phyloP scores from a whole-genome alignment of 345 rosid species.

The Lumnitzera racemosa region DNA sequence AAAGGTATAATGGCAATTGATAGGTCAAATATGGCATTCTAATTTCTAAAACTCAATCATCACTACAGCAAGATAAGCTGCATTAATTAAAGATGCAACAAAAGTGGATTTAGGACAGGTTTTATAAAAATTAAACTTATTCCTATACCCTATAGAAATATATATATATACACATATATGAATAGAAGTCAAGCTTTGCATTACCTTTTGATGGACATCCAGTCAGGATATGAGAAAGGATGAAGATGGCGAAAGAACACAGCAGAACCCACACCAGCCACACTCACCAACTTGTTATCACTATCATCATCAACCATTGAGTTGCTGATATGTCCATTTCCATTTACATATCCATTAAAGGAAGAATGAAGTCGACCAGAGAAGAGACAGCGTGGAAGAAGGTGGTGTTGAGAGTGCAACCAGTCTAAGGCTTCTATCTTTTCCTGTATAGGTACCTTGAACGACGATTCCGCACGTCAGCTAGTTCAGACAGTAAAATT shows the following conservation, averaged over 20 bases:
- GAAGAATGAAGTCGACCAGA: conserved; percentile 31
- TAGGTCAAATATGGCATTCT: no score
- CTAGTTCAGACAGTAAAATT: no score
- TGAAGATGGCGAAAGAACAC: conserved; percentile 53
- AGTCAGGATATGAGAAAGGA: conserved; percentile 69
- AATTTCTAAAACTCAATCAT: no score
- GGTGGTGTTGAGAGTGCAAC: conserved; percentile 64
- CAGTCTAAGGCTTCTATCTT: conserved; percentile 67
- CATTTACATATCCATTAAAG: conserved; percentile 15
- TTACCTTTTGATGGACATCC: conserved; percentile 79
- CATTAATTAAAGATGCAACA: no score
- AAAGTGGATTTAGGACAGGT: no score
- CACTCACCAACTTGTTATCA: conserved; percentile 34
- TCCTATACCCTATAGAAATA: no score
- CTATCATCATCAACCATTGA: neutral
- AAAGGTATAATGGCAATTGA: no score
- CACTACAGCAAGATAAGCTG: no score
- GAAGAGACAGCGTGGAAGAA: conserved; percentile 72
- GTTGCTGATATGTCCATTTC: conserved; percentile 21
- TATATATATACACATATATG: no score
- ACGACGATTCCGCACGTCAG: no score
- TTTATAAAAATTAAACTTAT: no score
- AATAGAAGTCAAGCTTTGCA: no score
- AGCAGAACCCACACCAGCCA: conserved; percentile 82
- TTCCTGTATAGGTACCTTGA: conserved; percentile 54